Evolutionary conservation across 1,284 basidiomycete genomes (phyloP).

Genomic region (Acaromyces ingoldii): DNA sequence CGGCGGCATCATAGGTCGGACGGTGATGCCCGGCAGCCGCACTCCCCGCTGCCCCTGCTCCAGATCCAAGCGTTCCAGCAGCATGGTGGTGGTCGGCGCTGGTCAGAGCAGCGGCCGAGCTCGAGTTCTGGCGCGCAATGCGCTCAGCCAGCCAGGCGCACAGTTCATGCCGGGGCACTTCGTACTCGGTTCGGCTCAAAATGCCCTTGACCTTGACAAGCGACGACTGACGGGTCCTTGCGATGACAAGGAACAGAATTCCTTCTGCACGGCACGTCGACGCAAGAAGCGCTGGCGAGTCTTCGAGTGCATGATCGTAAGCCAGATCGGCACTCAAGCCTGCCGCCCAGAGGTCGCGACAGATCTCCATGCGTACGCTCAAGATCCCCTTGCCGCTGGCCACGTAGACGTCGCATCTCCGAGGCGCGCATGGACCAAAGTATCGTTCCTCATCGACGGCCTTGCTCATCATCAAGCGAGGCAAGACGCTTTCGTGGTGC

Average conservation of each 20-base stretch:
- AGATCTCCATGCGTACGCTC: slow-evolving; percentile 71
- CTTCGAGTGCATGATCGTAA: slow-evolving; percentile 57
- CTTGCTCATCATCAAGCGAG: slow-evolving; percentile 59
- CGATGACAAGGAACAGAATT: slow-evolving; percentile 43
- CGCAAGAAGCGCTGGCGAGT: slow-evolving; percentile 37
- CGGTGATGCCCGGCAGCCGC: neutral
- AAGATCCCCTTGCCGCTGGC: slow-evolving; percentile 71
- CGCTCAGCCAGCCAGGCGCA: slow-evolving; percentile 16
- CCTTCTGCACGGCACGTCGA: slow-evolving; percentile 47
- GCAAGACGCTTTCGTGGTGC: slow-evolving; percentile 63
- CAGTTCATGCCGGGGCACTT: slow-evolving; percentile 12
- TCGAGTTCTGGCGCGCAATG: neutral
- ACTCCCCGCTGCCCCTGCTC: neutral
- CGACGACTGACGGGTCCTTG: slow-evolving; percentile 24
- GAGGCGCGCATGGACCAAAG: slow-evolving; percentile 79
- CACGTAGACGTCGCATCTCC: slow-evolving; percentile 69
- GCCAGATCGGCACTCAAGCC: slow-evolving; percentile 79
- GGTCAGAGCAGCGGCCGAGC: neutral
- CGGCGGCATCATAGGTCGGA: neutral
- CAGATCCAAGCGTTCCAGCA: no score
- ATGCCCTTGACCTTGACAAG: slow-evolving; percentile 42
- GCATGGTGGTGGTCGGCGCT: no score
- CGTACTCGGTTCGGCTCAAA: slow-evolving; percentile 26
- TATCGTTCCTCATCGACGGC: slow-evolving; percentile 74
- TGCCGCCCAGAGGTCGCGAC: slow-evolving; percentile 70